These are phyloP conservation scores for Cnidoscolus chayamansa DNA, from an alignment of 441 rosid species.

Conservation along the genomic window DNA sequence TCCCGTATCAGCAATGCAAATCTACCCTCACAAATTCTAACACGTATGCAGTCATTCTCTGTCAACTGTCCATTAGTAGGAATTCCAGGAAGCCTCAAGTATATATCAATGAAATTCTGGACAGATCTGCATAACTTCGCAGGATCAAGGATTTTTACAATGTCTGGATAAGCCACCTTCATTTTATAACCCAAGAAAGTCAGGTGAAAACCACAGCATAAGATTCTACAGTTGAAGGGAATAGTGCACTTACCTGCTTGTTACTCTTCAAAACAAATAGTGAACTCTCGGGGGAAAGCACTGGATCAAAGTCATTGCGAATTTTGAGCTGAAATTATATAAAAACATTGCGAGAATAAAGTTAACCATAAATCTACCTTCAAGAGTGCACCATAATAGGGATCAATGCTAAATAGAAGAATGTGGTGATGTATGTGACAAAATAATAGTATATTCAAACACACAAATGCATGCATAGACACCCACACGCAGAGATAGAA, in stretches of 20 bases:
- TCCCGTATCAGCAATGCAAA: conserved; percentile 94
- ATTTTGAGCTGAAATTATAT: conserved; percentile 73
- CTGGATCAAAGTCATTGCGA: conserved; percentile 99
- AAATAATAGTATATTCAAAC: neutral
- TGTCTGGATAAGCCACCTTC: conserved; percentile 88
- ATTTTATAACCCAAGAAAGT: conserved; percentile 22
- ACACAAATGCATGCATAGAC: neutral
- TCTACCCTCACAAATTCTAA: conserved; percentile 97
- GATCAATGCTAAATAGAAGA: conserved; percentile 12
- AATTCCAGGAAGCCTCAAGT: conserved; percentile 82
- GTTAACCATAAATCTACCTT: conserved; percentile 11
- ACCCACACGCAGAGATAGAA: neutral
- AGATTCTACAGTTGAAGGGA: conserved; percentile 22
- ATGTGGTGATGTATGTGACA: neutral
- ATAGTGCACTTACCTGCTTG: conserved; percentile 60
- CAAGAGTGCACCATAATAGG: conserved; percentile 4
- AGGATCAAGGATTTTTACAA: conserved; percentile 77
- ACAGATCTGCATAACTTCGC: conserved; percentile 80
- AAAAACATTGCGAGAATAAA: conserved; percentile 18
- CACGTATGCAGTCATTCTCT: conserved; percentile 94
- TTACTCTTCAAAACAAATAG: conserved; percentile 93
- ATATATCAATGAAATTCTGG: conserved; percentile 93
- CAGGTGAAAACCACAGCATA: conserved; percentile 24
- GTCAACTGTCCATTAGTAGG: conserved; percentile 78
- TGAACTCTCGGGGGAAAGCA: conserved; percentile 99